A percentile compares a stretch with the other conserved stretches of the same genome.
phyloP scores from a whole-genome alignment of 768 basidiomycete genomes.

The Suillus clintonianus region DNA sequence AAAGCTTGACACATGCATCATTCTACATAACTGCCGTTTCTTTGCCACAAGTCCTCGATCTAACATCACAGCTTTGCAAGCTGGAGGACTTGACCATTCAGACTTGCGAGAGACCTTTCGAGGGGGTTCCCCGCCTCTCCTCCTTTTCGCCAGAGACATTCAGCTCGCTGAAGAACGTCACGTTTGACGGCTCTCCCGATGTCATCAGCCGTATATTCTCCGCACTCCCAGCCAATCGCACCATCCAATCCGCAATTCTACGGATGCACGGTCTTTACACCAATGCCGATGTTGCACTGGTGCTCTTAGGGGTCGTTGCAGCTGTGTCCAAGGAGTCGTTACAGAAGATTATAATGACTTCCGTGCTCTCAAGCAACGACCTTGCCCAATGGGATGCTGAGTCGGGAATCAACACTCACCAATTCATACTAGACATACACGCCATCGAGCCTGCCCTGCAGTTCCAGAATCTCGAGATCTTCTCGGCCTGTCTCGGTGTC shows the following conservation, averaged over 20 bases:
- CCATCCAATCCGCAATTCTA: not conserved
- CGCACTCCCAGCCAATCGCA: not conserved
- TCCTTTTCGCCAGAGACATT: not conserved
- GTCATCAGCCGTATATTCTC: not conserved
- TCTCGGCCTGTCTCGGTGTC: not conserved
- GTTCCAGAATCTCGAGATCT: not conserved
- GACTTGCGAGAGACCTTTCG: not conserved
- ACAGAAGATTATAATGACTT: not conserved
- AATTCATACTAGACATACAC: conserved; percentile 1
- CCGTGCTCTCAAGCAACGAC: not conserved
- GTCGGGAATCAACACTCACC: not conserved
- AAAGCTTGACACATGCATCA: not conserved
- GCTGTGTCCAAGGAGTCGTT: not conserved
- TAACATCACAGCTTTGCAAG: not conserved
- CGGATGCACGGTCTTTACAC: not conserved
- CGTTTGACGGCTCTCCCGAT: not conserved
- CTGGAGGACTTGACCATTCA: not conserved
- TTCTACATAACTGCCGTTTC: not conserved
- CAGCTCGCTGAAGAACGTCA: not conserved
- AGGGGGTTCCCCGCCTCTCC: not conserved
- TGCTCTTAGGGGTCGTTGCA: not conserved
- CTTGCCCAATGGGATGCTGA: not conserved
- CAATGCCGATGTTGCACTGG: not conserved
- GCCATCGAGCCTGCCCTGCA: not conserved
- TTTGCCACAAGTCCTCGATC: not conserved